Evolutionary conservation across 192 early-diverging fungal species (phyloP), one percentile per base, ranked within the genome.

Genomic region (Helicostylum pulchrum): DNA sequence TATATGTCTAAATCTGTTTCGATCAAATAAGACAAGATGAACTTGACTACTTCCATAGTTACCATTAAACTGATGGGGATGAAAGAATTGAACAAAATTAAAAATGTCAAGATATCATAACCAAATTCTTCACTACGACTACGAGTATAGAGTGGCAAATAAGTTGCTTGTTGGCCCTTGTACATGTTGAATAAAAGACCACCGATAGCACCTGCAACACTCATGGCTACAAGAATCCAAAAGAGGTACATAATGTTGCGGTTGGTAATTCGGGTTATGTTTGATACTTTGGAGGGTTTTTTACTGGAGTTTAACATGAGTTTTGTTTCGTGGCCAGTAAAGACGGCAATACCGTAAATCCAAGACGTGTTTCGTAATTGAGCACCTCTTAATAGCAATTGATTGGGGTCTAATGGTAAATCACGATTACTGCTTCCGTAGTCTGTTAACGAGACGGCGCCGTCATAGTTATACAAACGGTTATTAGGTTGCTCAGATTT

Each of bases 21-120:
- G 70, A 99, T 97, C 26, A 97, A 81, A 60, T 85, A 77, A 10
- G 92, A 89, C 72, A 96, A 86, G 77, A 87, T 84, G 71, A 88
- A 97, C 80, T 99, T 99, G 46, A 97, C 94, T 52, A 97, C 84
- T 73, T 99, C 97, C 95, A 99, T 95, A 17, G 94, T 97, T 26
- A 99, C 93, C 68, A 99, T 95, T 76, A 97, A 89, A 83, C 90
- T 90, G 68, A 99, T 91, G 14, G 97, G 97, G 75, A 99, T 99
- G 77, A 99, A 82, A 76, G 95, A 97, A 84, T 99, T 99, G 85
- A 92, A 99, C 53, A 99, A 75, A 80, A 99, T 96, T 73, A 97
- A 87, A 68, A 94, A 99, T 17, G 97, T 99, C 73, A 99, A 74
- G 62, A 98, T 92, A 79, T 93, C 93, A 54, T 80, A 85, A 57